Conservation (phyloP, 805 yeast species). For the Wickerhamomyces strasburgensis region DNA sequence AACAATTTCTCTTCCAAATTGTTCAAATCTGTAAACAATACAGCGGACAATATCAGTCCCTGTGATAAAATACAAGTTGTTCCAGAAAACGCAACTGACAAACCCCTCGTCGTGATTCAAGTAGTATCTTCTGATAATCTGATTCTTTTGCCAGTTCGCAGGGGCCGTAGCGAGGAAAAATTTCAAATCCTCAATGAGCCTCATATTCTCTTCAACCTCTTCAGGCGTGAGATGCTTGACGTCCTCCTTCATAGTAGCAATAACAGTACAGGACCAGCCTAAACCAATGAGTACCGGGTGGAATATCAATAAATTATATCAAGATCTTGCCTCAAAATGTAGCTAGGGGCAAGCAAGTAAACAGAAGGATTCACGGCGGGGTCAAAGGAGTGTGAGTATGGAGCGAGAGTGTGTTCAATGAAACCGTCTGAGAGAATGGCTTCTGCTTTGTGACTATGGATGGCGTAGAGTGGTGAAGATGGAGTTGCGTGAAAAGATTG, state of each 20-base stretch:
- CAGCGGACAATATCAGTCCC: slow-evolving; percentile 96
- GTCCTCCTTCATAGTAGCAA: too few relatives aligned
- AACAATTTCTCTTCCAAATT: slow-evolving; percentile 78
- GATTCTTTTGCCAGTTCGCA: slow-evolving; percentile 86
- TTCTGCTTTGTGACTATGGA: slow-evolving; percentile 1
- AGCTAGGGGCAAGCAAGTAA: too few relatives aligned
- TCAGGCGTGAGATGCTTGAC: slow-evolving; percentile 15
- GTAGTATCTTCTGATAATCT: slow-evolving; percentile 79
- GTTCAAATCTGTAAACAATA: slow-evolving; percentile 79
- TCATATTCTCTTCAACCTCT: slow-evolving; percentile 46
- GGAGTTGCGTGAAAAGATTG: too few relatives aligned
- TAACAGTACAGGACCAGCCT: too few relatives aligned
- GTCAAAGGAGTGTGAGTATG: too few relatives aligned
- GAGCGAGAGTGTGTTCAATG: too few relatives aligned
- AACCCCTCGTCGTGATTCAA: slow-evolving; percentile 87
- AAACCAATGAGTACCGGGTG: too few relatives aligned
- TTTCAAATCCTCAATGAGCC: slow-evolving; percentile 71
- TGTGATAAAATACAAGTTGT: slow-evolving; percentile 80
- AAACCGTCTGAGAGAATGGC: too few relatives aligned
- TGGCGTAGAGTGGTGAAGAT: neutral
- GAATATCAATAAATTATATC: too few relatives aligned
- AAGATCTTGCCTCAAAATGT: too few relatives aligned
- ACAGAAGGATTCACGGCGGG: too few relatives aligned
- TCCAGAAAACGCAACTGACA: slow-evolving; percentile 91
- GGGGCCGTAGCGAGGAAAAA: slow-evolving; percentile 92